Conservation (phyloP, 2,329 filamentous ascomycete species). For the Trichoderma sp. region DNA sequence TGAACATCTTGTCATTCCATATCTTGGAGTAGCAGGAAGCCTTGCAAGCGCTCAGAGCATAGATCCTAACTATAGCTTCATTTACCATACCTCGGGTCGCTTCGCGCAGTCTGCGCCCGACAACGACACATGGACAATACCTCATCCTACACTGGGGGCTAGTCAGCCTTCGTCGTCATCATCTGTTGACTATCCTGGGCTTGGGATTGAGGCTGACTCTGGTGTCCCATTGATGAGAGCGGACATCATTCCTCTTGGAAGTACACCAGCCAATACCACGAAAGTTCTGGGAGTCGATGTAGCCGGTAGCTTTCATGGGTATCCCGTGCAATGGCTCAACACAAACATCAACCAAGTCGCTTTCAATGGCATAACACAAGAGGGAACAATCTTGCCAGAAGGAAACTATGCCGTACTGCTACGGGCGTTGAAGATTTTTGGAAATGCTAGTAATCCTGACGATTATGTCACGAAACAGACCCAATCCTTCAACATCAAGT, state of each 20-base stretch:
- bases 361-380: slow-evolving; percentile 1
- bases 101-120: neutral
- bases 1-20: slow-evolving; percentile 38
- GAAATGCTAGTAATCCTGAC: neutral
- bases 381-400: neutral
- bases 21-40: slow-evolving; percentile 37
- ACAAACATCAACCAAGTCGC: neutral
- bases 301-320: neutral
- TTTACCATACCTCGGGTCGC: neutral
- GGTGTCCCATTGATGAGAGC: neutral
- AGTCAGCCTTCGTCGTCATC: neutral
- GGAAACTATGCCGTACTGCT: neutral
- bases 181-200: neutral
- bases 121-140: slow-evolving; percentile 6
- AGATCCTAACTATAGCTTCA: neutral
- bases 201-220: neutral
- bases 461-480: slow-evolving; percentile 4
- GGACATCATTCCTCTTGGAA: neutral
- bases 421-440: slow-evolving; percentile 10
- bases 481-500: slow-evolving; percentile 5
- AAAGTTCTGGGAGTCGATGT: neutral
- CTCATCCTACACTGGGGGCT: neutral
- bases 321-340: neutral
- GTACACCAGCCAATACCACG: neutral
- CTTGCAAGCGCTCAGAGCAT: neutral